These are phyloP conservation scores for Rhizopogon vesiculosus DNA, from an alignment of 768 basidiomycete species.

Conservation along the genomic window DNA sequence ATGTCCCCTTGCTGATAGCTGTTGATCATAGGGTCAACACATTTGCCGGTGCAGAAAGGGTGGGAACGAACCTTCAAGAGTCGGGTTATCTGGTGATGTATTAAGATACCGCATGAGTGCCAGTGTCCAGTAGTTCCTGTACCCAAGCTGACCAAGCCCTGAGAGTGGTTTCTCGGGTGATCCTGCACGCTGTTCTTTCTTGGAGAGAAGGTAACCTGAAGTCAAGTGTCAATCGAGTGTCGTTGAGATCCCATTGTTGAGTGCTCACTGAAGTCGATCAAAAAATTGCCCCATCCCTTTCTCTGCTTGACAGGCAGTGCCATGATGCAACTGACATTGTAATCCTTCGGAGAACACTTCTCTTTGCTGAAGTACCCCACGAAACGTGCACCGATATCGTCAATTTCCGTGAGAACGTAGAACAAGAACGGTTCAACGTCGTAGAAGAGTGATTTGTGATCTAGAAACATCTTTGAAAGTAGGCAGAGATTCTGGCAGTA, in stretches of 20 bases:
- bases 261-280: constrained; percentile 91
- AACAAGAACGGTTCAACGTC: constrained; percentile 99
- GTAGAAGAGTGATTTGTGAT: constrained; percentile 98
- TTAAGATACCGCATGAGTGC: constrained; percentile 77
- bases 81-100: constrained; percentile 53
- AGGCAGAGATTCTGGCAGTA: constrained; percentile 99
- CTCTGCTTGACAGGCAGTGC: constrained; percentile 92
- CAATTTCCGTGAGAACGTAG: constrained; percentile 93
- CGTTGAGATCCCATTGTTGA: not conserved
- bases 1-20: constrained; percentile 84
- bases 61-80: constrained; percentile 64
- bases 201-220: constrained; percentile 90
- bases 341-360: constrained; percentile 92
- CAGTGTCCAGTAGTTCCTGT: constrained; percentile 92
- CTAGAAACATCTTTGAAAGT: constrained; percentile 97
- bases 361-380: constrained; percentile 99
- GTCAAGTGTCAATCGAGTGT: constrained; percentile 1
- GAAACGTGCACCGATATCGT: constrained; percentile 88
- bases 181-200: constrained; percentile 86
- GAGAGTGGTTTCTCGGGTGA: constrained; percentile 97
- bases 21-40: constrained; percentile 15
- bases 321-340: constrained; percentile 99
- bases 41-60: constrained; percentile 10
- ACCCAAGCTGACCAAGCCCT: constrained; percentile 87
- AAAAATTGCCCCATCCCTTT: constrained; percentile 93